Evolutionary conservation across 768 basidiomycete genomes (phyloP).

Genomic region (Phylloporus sp.): DNA sequence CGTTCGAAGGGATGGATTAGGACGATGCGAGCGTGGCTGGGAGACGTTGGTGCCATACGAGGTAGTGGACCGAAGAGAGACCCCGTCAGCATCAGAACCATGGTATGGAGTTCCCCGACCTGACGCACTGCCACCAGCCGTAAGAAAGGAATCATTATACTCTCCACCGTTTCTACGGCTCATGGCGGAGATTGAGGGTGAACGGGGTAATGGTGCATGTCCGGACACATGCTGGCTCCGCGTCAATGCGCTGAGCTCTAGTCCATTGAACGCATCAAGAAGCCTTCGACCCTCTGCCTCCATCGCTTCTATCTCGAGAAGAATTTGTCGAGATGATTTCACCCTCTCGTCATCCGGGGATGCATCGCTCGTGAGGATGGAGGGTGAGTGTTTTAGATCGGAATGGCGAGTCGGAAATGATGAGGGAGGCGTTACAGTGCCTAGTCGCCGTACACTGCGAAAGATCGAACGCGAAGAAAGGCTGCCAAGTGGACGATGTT

Average conservation of each 20-base stretch:
- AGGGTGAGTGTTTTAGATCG: constrained; percentile 36
- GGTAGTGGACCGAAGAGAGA: constrained; percentile 52
- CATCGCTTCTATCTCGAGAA: constrained; percentile 60
- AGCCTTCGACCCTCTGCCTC: constrained; percentile 69
- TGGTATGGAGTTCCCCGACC: constrained; percentile 31
- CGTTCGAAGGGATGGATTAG: constrained; percentile 36
- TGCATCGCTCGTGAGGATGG: constrained; percentile 30
- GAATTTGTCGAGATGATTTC: constrained; percentile 60
- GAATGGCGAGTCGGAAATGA: constrained; percentile 40
- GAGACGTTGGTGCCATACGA: constrained; percentile 50
- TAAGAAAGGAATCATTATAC: constrained; percentile 23
- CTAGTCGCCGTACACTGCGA: constrained; percentile 44
- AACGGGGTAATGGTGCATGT: constrained; percentile 23
- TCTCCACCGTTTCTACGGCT: constrained; percentile 28
- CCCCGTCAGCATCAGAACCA: constrained; percentile 42
- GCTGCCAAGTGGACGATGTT: constrained; percentile 17
- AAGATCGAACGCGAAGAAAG: constrained; percentile 39
- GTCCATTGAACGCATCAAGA: constrained; percentile 76
- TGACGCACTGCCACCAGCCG: constrained; percentile 22
- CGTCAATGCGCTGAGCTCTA: constrained; percentile 68
- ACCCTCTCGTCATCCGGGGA: constrained; percentile 54
- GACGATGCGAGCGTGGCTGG: constrained; percentile 44
- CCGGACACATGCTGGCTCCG: constrained; percentile 26
- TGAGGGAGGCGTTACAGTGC: constrained; percentile 49
- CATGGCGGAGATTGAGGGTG: constrained; percentile 26